Conservation (phyloP, 2,329 filamentous ascomycete genomes). For the Alternaria solani region DNA sequence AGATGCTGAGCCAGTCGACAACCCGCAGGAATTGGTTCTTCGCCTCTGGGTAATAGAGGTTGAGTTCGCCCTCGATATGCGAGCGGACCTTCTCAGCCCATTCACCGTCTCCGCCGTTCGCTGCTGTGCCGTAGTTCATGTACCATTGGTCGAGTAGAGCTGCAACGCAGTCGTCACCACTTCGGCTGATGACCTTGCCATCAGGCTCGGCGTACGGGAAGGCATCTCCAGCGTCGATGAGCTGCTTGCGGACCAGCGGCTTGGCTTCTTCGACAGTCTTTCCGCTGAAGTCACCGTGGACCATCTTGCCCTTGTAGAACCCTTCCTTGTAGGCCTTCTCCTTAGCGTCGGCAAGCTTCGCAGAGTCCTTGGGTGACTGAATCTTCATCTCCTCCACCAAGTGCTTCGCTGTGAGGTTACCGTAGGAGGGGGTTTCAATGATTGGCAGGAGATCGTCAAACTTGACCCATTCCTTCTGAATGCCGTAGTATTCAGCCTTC, state of each 20-base stretch:
- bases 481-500: constrained; percentile 92
- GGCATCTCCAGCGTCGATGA: constrained; percentile 79
- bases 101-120: constrained; percentile 71
- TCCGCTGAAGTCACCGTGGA: constrained; percentile 86
- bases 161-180: constrained; percentile 91
- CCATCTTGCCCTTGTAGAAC: constrained; percentile 93
- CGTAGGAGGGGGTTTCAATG: constrained; percentile 78
- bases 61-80: constrained; percentile 65
- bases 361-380: constrained; percentile 91
- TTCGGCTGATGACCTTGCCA: constrained; percentile 83
- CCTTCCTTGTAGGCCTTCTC: constrained; percentile 97
- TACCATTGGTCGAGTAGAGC: constrained; percentile 98
- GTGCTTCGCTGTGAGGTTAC: constrained; percentile 81
- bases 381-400: constrained; percentile 96
- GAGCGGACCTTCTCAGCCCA: constrained; percentile 75
- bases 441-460: constrained; percentile 83
- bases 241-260: constrained; percentile 78
- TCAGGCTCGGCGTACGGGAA: constrained; percentile 96
- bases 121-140: constrained; percentile 80
- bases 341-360: constrained; percentile 91
- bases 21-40: constrained; percentile 77
- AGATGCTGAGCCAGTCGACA: constrained; percentile 82
- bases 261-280: constrained; percentile 87
- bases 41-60: constrained; percentile 74
- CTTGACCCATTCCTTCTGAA: constrained; percentile 96